Percentiles rank a stretch among this genome's conserved stretches.
These are phyloP conservation scores for Borealophlyctis nickersoniae DNA, from an alignment of 192 early-diverging fungal genomes.

Conservation along the genomic window DNA sequence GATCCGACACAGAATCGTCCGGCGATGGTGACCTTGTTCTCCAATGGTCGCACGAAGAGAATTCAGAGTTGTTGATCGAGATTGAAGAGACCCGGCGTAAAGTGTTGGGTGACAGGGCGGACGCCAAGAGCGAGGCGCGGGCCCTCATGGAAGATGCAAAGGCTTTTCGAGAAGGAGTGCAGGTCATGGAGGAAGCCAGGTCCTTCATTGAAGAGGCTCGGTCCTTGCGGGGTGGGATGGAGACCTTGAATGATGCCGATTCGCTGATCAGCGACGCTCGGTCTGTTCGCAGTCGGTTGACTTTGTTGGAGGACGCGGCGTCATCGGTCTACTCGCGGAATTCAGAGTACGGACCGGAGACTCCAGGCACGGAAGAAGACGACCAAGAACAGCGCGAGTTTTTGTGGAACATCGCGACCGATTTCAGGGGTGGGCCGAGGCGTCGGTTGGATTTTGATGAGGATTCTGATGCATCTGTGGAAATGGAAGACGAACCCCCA, in stretches of 20 bases:
- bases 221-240: slow-evolving; percentile 5
- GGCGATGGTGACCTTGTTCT: not conserved
- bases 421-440: not conserved
- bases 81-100: not conserved
- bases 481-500: too few relatives aligned
- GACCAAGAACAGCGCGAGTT: slow-evolving; percentile 12
- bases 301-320: not conserved
- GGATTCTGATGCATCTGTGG: too few relatives aligned
- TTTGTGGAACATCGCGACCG: slow-evolving; percentile 4
- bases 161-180: slow-evolving; percentile 1
- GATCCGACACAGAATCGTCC: not conserved
- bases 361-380: not conserved
- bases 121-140: slow-evolving; percentile 11
- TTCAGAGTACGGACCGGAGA: not conserved
- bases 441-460: too few relatives aligned
- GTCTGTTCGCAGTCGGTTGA: not conserved
- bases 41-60: not conserved
- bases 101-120: not conserved
- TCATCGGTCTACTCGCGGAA: not conserved
- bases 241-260: not conserved
- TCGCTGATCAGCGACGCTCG: slow-evolving; percentile 8
- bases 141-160: slow-evolving; percentile 23
- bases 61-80: not conserved
- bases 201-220: slow-evolving; percentile 25
- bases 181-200: slow-evolving; percentile 17